phyloP scores from a whole-genome alignment of 1,139 yeast species.

The Geotrichum candidum region DNA sequence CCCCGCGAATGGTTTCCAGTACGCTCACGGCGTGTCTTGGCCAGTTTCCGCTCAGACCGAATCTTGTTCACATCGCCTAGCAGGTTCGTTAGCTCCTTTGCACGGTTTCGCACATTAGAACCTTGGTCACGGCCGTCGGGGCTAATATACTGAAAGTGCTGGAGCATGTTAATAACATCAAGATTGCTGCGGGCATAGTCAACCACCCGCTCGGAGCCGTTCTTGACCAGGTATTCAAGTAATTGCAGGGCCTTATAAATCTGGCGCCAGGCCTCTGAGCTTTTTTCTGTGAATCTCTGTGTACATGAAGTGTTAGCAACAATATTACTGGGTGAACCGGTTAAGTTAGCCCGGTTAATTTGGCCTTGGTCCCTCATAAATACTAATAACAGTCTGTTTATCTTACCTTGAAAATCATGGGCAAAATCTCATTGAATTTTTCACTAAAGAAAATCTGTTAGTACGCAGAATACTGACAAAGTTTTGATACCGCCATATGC shows the following conservation, averaged over 20 bases:
- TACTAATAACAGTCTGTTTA: neutral
- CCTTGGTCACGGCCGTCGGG: conserved; percentile 95
- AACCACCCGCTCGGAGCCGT: conserved; percentile 89
- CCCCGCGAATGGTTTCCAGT: conserved; percentile 57
- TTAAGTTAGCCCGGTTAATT: neutral
- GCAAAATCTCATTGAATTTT: conserved; percentile 44
- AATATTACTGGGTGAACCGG: neutral
- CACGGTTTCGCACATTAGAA: conserved; percentile 84
- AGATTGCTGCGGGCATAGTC: conserved; percentile 88
- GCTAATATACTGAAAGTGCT: conserved; percentile 89
- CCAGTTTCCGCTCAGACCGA: conserved; percentile 81
- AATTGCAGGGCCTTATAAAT: conserved; percentile 89
- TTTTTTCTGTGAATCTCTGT: conserved; percentile 78
- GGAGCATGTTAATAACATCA: conserved; percentile 77
- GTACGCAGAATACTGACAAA: neutral
- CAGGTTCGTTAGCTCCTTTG: conserved; percentile 65
- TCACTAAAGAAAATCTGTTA: conserved; percentile 25
- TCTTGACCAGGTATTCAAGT: conserved; percentile 80
- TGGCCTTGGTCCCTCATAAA: neutral
- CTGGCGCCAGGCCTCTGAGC: conserved; percentile 97
- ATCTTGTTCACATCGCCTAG: conserved; percentile 71
- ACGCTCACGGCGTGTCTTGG: conserved; percentile 67
- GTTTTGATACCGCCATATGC: neutral
- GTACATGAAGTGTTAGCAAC: neutral
- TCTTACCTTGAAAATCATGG: conserved; percentile 28